Evolutionary conservation across 73 alveolate genomes (phyloP).

Genomic region (Blepharisma stoltei): DNA sequence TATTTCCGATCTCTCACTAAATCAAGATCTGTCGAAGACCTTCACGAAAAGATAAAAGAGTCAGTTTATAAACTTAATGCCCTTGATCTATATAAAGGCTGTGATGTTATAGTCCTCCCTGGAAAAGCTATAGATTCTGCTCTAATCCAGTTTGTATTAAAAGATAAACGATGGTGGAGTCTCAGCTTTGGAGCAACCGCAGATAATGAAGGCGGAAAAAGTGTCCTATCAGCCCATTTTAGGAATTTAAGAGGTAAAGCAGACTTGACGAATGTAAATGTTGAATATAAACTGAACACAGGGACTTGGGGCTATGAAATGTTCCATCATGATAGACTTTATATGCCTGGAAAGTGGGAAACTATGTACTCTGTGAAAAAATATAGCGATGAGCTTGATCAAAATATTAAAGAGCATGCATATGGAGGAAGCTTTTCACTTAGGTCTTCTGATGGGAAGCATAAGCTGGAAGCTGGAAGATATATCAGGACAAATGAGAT

Average conservation of each 20-base stretch:
- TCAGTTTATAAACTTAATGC: not conserved
- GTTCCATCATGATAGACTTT: not conserved
- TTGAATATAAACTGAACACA: conserved; percentile 10
- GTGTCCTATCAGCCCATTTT: not conserved
- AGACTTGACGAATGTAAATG: conserved; percentile 10
- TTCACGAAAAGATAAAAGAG: not conserved
- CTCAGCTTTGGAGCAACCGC: not conserved
- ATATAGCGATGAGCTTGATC: not conserved
- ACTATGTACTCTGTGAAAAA: not conserved
- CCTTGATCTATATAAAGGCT: not conserved
- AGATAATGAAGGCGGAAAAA: conserved; percentile 13
- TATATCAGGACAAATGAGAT: conserved; percentile 11
- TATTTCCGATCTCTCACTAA: not conserved
- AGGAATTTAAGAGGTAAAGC: conserved; percentile 9
- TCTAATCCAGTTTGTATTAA: not conserved
- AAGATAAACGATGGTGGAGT: not conserved
- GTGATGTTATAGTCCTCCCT: conserved; percentile 16
- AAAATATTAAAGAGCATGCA: not conserved
- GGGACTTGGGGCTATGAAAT: conserved; percentile 8
- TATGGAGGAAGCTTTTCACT: not conserved
- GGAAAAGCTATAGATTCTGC: conserved; percentile 11
- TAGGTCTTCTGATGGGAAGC: not conserved
- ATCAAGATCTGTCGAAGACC: not conserved
- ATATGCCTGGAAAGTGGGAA: conserved; percentile 16
- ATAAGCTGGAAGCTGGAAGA: not conserved